phyloP scores from a whole-genome alignment of 2,329 filamentous ascomycete genomes.

The Metarhizium humberi region DNA sequence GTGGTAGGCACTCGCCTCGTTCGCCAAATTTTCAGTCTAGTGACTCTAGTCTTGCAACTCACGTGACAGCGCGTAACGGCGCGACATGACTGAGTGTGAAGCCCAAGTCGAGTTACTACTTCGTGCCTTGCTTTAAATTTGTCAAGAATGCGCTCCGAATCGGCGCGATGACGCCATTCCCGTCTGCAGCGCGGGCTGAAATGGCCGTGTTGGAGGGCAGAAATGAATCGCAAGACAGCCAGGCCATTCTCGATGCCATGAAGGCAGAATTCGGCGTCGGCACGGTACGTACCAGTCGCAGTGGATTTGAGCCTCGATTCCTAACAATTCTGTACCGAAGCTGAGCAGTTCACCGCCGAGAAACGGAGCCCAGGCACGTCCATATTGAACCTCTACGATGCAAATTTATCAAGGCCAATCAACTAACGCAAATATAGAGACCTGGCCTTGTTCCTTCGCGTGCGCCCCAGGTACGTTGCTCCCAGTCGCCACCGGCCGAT shows the following conservation, averaged over 20 bases:
- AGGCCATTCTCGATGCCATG: conserved; percentile 28
- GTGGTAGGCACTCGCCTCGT: background rate
- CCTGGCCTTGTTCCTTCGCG: background rate
- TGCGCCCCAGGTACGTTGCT: background rate
- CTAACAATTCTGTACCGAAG: background rate
- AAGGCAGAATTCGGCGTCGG: conserved; percentile 28
- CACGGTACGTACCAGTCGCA: conserved; percentile 23
- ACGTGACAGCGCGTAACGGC: conserved; percentile 21
- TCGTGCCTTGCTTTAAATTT: background rate
- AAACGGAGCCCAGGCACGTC: background rate
- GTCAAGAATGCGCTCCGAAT: conserved; percentile 10
- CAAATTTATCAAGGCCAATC: background rate
- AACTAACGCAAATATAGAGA: background rate
- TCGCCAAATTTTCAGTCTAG: too few species aligned
- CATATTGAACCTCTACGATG: background rate
- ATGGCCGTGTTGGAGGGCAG: conserved; percentile 16
- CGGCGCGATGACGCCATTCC: conserved; percentile 18
- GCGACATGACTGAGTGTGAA: conserved; percentile 5
- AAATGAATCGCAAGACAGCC: conserved; percentile 35
- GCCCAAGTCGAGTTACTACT: background rate
- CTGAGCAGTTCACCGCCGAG: conserved; percentile 3
- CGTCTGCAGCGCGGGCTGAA: conserved; percentile 19
- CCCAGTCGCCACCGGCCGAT: background rate
- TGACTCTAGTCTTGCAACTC: conserved; percentile 1
- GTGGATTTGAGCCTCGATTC: background rate